Conservation (phyloP, 257 asterid species). For the Haberlea rhodopensis region DNA sequence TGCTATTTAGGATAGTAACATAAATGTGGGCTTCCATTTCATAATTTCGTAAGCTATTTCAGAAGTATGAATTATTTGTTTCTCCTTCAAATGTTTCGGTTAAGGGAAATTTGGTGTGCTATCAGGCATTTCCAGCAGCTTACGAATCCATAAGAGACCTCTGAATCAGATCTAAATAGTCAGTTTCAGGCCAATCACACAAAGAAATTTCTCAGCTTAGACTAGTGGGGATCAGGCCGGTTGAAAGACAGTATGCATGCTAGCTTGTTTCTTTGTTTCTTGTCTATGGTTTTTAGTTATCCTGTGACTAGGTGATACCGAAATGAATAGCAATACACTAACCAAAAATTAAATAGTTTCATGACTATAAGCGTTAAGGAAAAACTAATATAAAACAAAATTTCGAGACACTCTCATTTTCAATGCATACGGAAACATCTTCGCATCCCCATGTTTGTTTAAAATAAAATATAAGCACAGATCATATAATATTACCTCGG, state of each 20-base stretch:
- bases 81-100: background rate
- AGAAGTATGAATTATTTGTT: background rate
- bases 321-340: too few relatives aligned
- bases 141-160: background rate
- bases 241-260: background rate
- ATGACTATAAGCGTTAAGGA: too few relatives aligned
- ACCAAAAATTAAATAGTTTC: too few relatives aligned
- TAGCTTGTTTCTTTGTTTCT: background rate
- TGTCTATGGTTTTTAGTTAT: background rate
- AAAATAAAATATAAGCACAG: too few relatives aligned
- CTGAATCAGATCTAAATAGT: background rate
- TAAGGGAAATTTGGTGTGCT: background rate
- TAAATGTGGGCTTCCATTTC: background rate
- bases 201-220: constrained; percentile 3
- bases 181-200: background rate
- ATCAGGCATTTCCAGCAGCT: background rate
- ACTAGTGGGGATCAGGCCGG: background rate
- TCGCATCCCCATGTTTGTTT: too few relatives aligned
- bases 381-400: too few relatives aligned
- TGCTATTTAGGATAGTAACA: background rate
- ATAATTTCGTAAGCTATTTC: background rate
- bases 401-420: too few relatives aligned
- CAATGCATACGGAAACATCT: too few relatives aligned
- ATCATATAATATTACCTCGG: too few relatives aligned
- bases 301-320: too few relatives aligned